Evolutionary conservation across 805 yeast genomes (phyloP), one percentile per base, ranked within the genome.

Genomic region (Candida oleophila): DNA sequence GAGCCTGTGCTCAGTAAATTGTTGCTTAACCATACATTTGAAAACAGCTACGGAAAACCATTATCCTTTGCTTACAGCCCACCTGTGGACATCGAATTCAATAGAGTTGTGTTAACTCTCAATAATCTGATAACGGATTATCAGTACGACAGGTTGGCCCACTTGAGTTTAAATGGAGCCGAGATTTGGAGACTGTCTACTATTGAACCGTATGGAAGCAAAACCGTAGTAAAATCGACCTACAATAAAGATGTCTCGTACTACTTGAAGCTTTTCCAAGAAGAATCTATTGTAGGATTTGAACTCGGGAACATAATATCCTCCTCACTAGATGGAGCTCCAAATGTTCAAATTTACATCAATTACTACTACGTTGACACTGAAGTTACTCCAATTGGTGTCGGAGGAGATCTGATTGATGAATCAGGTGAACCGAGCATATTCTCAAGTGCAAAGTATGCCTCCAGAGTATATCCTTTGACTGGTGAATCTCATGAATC

Each of bases 121-220:
- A 49, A 53, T 38, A 62, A 62, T 7, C 40, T 55, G 4, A 62
- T 57, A 2, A 46, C 43, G 9, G 56, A 57, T 16, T 48, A 54
- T 9, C 66, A 61, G 42, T 55, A 53, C 47, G 65, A 61, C 47
- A 51, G 66, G 4, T 54, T 61, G 52, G 66, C 62, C 18, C 64
- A 61, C 39, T 50, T 62, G 25, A 55, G 49, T 25, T 54, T 62
- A 5, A 60, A 51, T 7, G 63, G 61, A 3, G 55, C 54, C 2
- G 64, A 60, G 41, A 49, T 62, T 14, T 62, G 67, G 67, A 50
- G 66, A 22, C 51, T 48, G 9, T 61, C 65, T 4, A 62, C 66
- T 85, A 1, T 81, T 87, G 7, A 87, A 91, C 4, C 80, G 22
- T 64, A 78, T 43, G 61, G 91, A 91, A 60, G 55, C 12, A 54